A percentile compares a stretch with the other conserved stretches of the same genome.
These are phyloP conservation scores for Russula emetica DNA, from an alignment of 768 basidiomycete genomes.

Conservation along the genomic window DNA sequence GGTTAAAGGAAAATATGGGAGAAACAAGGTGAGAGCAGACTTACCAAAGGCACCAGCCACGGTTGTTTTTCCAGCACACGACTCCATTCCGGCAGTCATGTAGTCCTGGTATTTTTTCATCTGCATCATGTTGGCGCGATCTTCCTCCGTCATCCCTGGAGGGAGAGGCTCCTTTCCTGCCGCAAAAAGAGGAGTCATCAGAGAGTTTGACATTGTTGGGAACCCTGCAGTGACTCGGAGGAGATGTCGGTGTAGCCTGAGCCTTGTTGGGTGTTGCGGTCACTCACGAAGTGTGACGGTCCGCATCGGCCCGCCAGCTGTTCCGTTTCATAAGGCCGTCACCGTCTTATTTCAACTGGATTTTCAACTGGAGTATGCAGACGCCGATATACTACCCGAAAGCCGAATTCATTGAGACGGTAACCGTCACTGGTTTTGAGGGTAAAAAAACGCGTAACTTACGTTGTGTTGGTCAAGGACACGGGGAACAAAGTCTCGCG, in stretches of 20 bases:
- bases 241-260: not conserved
- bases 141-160: constrained; percentile 76
- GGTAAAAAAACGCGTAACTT: not conserved
- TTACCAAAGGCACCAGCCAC: constrained; percentile 80
- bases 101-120: constrained; percentile 74
- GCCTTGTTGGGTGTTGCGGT: too few species aligned
- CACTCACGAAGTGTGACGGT: not conserved
- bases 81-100: constrained; percentile 73
- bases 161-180: constrained; percentile 88
- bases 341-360: not conserved
- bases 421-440: constrained; percentile 9
- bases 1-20: constrained; percentile 6
- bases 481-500: constrained; percentile 96
- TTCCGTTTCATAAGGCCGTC: not conserved
- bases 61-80: constrained; percentile 77
- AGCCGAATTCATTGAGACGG: constrained; percentile 86
- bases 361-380: constrained; percentile 45
- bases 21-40: constrained; percentile 31
- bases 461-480: constrained; percentile 49
- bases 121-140: constrained; percentile 60
- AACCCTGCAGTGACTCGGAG: not conserved
- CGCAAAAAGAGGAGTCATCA: constrained; percentile 70
- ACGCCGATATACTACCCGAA: constrained; percentile 74
- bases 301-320: constrained; percentile 1
- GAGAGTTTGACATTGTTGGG: constrained; percentile 31